These are phyloP conservation scores for Thielaviopsis cerberus DNA, from an alignment of 2,329 filamentous ascomycete species.

Conservation along the genomic window DNA sequence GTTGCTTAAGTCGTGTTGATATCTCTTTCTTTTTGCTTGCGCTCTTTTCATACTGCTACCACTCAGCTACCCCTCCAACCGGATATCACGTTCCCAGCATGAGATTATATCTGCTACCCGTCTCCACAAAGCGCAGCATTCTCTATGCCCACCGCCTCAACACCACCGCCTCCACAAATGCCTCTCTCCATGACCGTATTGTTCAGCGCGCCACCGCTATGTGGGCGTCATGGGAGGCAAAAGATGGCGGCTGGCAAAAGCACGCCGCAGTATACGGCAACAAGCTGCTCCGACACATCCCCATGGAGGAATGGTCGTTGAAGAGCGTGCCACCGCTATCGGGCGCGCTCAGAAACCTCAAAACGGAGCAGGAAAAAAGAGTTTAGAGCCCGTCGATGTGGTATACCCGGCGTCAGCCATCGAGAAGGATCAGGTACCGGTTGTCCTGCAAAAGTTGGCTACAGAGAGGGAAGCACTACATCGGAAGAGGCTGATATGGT, in stretches of 20 bases:
- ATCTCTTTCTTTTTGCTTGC: neutral
- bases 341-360: slow-evolving; percentile 2
- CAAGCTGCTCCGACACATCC: slow-evolving; percentile 64
- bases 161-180: slow-evolving; percentile 22
- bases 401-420: slow-evolving; percentile 59
- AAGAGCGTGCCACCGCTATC: slow-evolving; percentile 82
- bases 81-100: slow-evolving; percentile 29
- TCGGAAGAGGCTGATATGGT: slow-evolving; percentile 59
- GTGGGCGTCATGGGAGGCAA: slow-evolving; percentile 78
- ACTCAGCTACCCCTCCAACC: neutral
- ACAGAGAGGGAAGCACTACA: slow-evolving; percentile 69
- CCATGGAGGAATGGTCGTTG: slow-evolving; percentile 93
- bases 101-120: slow-evolving; percentile 84
- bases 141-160: slow-evolving; percentile 74
- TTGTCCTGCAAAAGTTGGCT: slow-evolving; percentile 50
- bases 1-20: neutral
- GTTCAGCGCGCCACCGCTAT: slow-evolving; percentile 53
- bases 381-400: slow-evolving; percentile 38
- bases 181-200: slow-evolving; percentile 39
- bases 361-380: slow-evolving; percentile 12
- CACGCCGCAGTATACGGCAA: slow-evolving; percentile 76
- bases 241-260: slow-evolving; percentile 73
- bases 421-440: slow-evolving; percentile 40
- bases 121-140: slow-evolving; percentile 77
- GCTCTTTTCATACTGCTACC: neutral